phyloP scores from a whole-genome alignment of 164 flowering plant genomes.

The Tetrastigma voinierianum region DNA sequence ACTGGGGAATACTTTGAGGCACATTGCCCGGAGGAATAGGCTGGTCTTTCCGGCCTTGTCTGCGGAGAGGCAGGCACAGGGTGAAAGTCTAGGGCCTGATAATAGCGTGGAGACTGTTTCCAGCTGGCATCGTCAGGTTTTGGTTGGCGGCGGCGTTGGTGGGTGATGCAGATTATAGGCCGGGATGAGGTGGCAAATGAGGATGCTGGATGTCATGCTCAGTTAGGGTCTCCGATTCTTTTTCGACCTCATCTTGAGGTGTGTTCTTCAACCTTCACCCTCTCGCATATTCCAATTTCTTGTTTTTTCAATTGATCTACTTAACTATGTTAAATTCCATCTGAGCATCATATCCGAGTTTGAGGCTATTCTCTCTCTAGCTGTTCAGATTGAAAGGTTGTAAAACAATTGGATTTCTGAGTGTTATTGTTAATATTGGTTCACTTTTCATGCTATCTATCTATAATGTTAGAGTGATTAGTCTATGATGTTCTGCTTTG shows the following conservation, averaged over 20 bases:
- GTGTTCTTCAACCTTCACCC: neutral
- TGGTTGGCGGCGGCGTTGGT: slow-evolving; percentile 23
- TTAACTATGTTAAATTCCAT: neutral
- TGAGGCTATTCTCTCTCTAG: neutral
- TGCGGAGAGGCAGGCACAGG: slow-evolving; percentile 13
- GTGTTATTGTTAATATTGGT: no score
- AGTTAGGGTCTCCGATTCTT: slow-evolving; percentile 19
- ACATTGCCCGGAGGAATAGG: slow-evolving; percentile 40
- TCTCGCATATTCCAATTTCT: neutral
- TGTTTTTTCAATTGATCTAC: neutral
- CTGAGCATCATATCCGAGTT: neutral
- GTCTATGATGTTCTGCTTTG: no score
- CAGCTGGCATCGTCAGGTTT: slow-evolving; percentile 28
- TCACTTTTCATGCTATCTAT: no score
- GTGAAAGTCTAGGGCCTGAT: slow-evolving; percentile 20
- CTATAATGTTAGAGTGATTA: no score
- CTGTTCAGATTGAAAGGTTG: no score
- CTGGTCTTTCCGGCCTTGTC: slow-evolving; percentile 21
- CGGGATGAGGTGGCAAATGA: slow-evolving; percentile 19
- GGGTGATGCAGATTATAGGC: slow-evolving; percentile 15
- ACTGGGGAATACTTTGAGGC: slow-evolving; percentile 35
- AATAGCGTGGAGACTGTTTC: slow-evolving; percentile 54
- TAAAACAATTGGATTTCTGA: no score
- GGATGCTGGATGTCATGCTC: slow-evolving; percentile 35
- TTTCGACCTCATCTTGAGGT: slow-evolving; percentile 21